Percentiles rank a stretch among this genome's conserved stretches.
Evolutionary conservation across 495 filamentous ascomycete species (phyloP).

Genomic region (Jackrogersella multiformis): DNA sequence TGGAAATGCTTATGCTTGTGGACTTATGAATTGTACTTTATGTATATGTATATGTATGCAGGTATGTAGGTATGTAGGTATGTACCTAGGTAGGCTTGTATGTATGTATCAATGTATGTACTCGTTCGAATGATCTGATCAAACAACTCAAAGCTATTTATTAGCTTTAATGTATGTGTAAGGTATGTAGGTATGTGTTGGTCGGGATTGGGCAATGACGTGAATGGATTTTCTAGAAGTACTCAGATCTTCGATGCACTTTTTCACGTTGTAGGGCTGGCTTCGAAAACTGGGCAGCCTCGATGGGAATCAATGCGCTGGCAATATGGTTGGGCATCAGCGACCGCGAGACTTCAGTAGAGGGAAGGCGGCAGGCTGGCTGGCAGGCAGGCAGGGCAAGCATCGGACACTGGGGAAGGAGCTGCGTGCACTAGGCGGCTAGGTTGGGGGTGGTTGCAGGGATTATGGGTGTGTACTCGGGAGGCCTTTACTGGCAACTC

Average conservation of each 20-base stretch:
- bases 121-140: neutral
- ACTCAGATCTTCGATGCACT: conserved; percentile 39
- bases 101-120: neutral
- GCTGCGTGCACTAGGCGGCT: conserved; percentile 6
- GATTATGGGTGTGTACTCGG: conserved; percentile 19
- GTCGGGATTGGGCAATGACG: conserved; percentile 43
- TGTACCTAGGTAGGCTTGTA: too few species aligned
- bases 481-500: conserved; percentile 20
- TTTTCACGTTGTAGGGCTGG: conserved; percentile 41
- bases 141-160: conserved; percentile 15
- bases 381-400: neutral
- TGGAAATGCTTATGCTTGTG: conserved; percentile 15
- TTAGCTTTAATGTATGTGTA: conserved; percentile 5
- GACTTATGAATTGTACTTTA: conserved; percentile 28
- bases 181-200: conserved; percentile 28
- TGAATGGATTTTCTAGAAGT: conserved; percentile 40
- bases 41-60: conserved; percentile 1
- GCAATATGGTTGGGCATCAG: conserved; percentile 51
- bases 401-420: conserved; percentile 7
- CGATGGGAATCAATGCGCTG: conserved; percentile 46
- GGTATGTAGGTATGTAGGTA: neutral
- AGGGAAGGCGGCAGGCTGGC: neutral
- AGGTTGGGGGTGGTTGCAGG: conserved; percentile 26
- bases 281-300: conserved; percentile 36
- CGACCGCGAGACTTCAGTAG: conserved; percentile 23